Percentiles rank a stretch among this genome's conserved stretches.
Evolutionary conservation across 192 early-diverging fungal species (phyloP).

Genomic region (Backusella circina): DNA sequence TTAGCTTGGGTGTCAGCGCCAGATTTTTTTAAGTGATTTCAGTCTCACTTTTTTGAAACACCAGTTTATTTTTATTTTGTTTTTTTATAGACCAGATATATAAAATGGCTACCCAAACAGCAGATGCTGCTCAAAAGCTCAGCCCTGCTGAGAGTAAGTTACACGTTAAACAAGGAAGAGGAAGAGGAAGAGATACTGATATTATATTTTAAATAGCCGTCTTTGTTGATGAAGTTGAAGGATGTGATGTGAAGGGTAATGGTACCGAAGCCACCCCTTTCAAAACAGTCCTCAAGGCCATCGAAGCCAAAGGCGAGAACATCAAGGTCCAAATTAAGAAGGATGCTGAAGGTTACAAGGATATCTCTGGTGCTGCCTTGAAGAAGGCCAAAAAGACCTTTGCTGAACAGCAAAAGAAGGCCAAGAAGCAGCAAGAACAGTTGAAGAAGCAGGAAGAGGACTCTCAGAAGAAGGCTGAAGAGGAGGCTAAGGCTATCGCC

Average conservation of each 20-base stretch:
- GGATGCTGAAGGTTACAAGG: conserved; percentile 65
- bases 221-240: conserved; percentile 81
- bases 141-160: conserved; percentile 1
- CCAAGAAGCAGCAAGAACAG: conserved; percentile 81
- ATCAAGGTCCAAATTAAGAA: conserved; percentile 71
- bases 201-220: conserved; percentile 18
- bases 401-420: conserved; percentile 65
- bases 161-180: background rate
- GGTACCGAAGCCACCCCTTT: conserved; percentile 79
- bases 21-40: background rate
- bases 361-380: conserved; percentile 82
- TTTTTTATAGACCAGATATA: background rate
- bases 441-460: conserved; percentile 61
- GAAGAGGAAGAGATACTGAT: too few relatives aligned
- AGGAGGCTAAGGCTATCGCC: conserved; percentile 75
- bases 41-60: background rate
- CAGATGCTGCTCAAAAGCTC: conserved; percentile 3
- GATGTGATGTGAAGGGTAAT: conserved; percentile 74
- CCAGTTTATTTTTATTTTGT: background rate
- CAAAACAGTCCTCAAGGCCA: conserved; percentile 69
- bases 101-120: background rate
- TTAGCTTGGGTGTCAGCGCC: background rate
- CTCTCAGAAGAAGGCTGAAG: conserved; percentile 67
- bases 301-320: conserved; percentile 50
- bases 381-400: conserved; percentile 88